These are phyloP conservation scores for Blastomyces parvus DNA, from an alignment of 2,329 filamentous ascomycete genomes.

Conservation along the genomic window DNA sequence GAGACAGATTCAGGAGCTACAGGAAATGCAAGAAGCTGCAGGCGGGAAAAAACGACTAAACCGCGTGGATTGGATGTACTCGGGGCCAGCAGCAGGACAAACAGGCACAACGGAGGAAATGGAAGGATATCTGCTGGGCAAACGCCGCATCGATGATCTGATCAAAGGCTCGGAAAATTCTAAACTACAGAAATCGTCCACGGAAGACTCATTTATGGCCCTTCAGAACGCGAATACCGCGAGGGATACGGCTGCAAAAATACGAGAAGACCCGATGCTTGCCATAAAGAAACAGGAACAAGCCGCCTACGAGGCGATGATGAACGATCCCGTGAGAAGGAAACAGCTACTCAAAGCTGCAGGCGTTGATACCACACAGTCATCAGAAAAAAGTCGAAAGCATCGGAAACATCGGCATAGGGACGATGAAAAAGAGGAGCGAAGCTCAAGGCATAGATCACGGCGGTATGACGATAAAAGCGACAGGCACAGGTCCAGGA, in stretches of 20 bases:
- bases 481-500: conserved; percentile 19
- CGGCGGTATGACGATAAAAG: conserved; percentile 16
- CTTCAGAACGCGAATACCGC: conserved; percentile 57
- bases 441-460: conserved; percentile 15
- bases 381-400: conserved; percentile 41
- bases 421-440: conserved; percentile 22
- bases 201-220: conserved; percentile 54
- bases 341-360: conserved; percentile 54
- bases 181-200: conserved; percentile 66
- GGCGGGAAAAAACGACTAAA: conserved; percentile 72
- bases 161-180: conserved; percentile 73
- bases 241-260: conserved; percentile 74
- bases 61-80: conserved; percentile 97
- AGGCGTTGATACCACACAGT: conserved; percentile 27
- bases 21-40: conserved; percentile 77
- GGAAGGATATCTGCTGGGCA: conserved; percentile 86
- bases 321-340: conserved; percentile 41
- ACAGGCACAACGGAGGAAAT: conserved; percentile 74
- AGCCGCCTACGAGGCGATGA: conserved; percentile 56
- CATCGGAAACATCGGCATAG: conserved; percentile 29
- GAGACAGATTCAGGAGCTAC: conserved; percentile 80
- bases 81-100: conserved; percentile 69
- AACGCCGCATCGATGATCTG: conserved; percentile 80
- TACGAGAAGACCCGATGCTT: conserved; percentile 81
- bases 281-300: conserved; percentile 91